Percentiles rank a stretch among this genome's conserved stretches.
phyloP scores from a whole-genome alignment of 2,329 filamentous ascomycete genomes.

The Fusarium palustre region DNA sequence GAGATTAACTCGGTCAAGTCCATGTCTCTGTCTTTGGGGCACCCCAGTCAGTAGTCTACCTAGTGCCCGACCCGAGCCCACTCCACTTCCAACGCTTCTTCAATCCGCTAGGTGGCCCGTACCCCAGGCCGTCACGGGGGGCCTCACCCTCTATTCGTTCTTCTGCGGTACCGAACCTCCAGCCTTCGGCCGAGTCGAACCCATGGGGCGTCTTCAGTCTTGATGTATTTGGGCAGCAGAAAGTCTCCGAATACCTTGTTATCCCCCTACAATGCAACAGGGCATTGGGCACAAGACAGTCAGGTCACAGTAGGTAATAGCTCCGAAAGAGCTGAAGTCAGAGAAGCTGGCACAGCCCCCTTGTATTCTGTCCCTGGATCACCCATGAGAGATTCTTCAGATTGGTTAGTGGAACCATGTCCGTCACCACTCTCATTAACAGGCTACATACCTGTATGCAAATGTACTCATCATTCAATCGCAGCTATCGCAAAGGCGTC shows the following conservation, averaged over 20 bases:
- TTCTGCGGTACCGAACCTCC: slow-evolving; percentile 1
- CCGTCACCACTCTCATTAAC: too few relatives aligned
- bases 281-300: neutral
- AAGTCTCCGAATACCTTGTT: neutral
- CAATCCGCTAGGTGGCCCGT: neutral
- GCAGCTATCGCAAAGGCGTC: neutral
- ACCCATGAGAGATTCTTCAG: too few relatives aligned
- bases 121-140: neutral
- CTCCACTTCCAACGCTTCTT: slow-evolving; percentile 11
- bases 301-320: neutral
- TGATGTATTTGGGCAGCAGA: slow-evolving; percentile 6
- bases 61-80: neutral
- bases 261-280: neutral
- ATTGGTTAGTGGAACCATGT: too few relatives aligned
- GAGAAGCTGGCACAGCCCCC: neutral
- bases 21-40: neutral
- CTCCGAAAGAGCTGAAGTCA: neutral
- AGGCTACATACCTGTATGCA: too few relatives aligned
- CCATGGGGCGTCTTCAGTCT: neutral
- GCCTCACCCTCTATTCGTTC: slow-evolving; percentile 7
- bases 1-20: slow-evolving; percentile 2
- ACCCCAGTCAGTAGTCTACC: slow-evolving; percentile 4
- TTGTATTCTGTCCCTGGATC: neutral
- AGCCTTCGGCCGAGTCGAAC: neutral
- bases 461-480: too few relatives aligned